Conservation (phyloP, 495 filamentous ascomycete species). For the Symbiotaphrina buchneri region DNA sequence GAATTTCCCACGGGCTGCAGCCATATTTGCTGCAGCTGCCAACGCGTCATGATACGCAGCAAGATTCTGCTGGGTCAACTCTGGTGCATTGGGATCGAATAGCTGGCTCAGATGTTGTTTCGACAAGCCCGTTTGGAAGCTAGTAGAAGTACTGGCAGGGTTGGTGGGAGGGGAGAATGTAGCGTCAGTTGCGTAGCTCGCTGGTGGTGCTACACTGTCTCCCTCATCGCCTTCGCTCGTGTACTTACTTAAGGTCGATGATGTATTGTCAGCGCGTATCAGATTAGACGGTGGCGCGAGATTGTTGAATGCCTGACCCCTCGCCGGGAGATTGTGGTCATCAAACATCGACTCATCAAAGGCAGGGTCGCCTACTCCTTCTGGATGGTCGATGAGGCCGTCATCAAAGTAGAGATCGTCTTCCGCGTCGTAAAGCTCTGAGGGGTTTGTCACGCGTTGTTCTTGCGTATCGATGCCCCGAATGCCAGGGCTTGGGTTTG, state of each 20-base stretch:
- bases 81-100: not conserved
- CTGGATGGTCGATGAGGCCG: conserved; percentile 34
- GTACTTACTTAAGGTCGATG: conserved; percentile 1
- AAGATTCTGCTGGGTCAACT: conserved; percentile 32
- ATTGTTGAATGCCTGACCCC: not conserved
- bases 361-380: conserved; percentile 24
- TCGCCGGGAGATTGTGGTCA: conserved; percentile 29
- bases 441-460: no score
- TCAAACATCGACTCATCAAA: conserved; percentile 74
- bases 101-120: not conserved
- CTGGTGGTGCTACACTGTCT: conserved; percentile 2
- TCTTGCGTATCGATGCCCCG: no score
- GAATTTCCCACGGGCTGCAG: conserved; percentile 47
- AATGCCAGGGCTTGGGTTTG: no score
- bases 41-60: conserved; percentile 63
- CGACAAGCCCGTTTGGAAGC: not conserved
- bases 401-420: conserved; percentile 75
- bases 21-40: conserved; percentile 51
- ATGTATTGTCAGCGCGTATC: not conserved
- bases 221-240: conserved; percentile 2
- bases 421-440: no score
- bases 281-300: not conserved
- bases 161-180: conserved; percentile 1
- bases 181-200: conserved; percentile 2
- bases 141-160: not conserved